Evolutionary conservation across 2,329 filamentous ascomycete species (phyloP), one percentile per base, ranked within the genome.

Genomic region (Cercospora sojina): DNA sequence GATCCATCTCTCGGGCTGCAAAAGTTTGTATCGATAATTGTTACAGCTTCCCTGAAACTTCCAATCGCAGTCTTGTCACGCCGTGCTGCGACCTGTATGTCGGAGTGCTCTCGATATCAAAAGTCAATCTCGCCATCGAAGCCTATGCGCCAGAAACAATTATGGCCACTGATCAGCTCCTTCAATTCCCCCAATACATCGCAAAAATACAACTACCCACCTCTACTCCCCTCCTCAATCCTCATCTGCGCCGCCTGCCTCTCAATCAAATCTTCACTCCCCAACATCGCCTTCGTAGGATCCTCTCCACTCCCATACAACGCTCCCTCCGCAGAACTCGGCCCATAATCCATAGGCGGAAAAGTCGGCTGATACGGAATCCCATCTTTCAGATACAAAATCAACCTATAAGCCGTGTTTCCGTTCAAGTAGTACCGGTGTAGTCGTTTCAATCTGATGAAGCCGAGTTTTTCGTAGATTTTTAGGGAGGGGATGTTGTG

Each of bases 381-480:
- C 5, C 84, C 84, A 69, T 84, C 83, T 76, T 90, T 93, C 61
- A 97, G 81, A 69, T 93, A 90, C 41, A 99, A 79, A 6, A 98
- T 88, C 60, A 99, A 83, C 49, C 95, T 86, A 78, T 95, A 99
- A 1, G 95, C 95, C 64, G 93, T 96, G 77, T 92, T 99, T 10
- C 95, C 95, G 76, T 98, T 99, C 47, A 99, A 82, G 74, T 99
- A 99, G 77, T 99, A 99, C 51, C 95, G 86, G 79, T 98, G 93
- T 62, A 99, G 80, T 67, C 93, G 91, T 80, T 99, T 99, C 67
- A 92, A 96, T 60, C 94, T 85, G 23, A 98, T 79, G 75, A 99
- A 99, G 0, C 95, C 95, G 7, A 99, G 83, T 0, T 93, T 85
- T 79, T 99, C 94, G 79, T 99, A 99, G 9, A 99, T 82, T 70